Evolutionary conservation across 2,329 filamentous ascomycete genomes (phyloP).

Genomic region (Fusarium sp.): DNA sequence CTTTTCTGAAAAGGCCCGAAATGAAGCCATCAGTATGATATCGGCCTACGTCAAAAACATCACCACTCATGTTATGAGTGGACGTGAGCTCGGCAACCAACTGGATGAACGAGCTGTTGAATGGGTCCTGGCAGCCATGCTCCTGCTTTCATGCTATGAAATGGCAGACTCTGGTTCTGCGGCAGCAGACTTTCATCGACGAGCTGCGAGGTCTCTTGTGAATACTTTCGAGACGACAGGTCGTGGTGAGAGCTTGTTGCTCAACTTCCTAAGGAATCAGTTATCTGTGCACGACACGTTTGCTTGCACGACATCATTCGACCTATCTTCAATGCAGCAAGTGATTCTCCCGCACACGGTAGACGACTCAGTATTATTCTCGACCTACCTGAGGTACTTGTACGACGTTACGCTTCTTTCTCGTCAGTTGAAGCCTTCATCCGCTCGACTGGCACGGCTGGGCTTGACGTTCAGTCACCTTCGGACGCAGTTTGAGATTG

Average conservation of each 20-base stretch:
- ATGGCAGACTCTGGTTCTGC: conserved; percentile 41
- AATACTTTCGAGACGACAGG: conserved; percentile 41
- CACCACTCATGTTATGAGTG: conserved; percentile 7
- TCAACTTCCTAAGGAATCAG: conserved; percentile 45
- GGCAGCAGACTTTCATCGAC: conserved; percentile 43
- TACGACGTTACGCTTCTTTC: conserved; percentile 17
- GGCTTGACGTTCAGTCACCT: background rate
- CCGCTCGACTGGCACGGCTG: background rate
- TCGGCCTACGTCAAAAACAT: conserved; percentile 30
- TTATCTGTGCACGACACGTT: conserved; percentile 43
- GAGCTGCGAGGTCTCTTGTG: conserved; percentile 43
- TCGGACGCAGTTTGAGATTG: conserved; percentile 8
- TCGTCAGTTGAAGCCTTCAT: background rate
- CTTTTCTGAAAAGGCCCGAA: conserved; percentile 42
- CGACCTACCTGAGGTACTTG: conserved; percentile 2
- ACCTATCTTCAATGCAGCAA: conserved; percentile 6
- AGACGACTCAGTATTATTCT: conserved; percentile 4
- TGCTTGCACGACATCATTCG: conserved; percentile 39
- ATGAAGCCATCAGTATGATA: conserved; percentile 42
- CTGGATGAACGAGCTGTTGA: conserved; percentile 7
- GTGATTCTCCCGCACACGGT: conserved; percentile 4
- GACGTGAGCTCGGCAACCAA: conserved; percentile 5
- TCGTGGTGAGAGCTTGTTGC: conserved; percentile 31
- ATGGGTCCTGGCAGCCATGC: conserved; percentile 46
- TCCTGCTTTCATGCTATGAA: conserved; percentile 45